Conservation (phyloP, 257 asterid genomes). For the Rubia yunnanensis region DNA sequence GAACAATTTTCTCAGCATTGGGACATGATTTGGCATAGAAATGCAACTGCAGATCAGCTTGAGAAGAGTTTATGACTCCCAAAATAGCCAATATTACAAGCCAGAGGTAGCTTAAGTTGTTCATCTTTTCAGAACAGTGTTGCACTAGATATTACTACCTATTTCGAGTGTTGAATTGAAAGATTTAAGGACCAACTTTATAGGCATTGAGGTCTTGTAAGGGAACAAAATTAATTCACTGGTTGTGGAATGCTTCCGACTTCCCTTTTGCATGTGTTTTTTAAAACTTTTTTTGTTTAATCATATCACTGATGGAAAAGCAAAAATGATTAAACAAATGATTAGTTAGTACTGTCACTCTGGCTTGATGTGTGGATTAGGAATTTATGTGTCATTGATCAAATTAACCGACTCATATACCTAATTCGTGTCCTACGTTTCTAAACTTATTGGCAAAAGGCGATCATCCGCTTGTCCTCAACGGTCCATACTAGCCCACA, state of each 20-base stretch:
- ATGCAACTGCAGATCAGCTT: conserved; percentile 38
- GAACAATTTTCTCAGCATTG: conserved; percentile 49
- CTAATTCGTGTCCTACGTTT: neutral
- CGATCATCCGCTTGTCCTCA: too few relatives aligned
- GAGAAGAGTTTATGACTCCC: conserved; percentile 16
- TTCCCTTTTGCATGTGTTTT: neutral
- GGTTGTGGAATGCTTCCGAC: neutral
- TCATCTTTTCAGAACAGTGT: conserved; percentile 16
- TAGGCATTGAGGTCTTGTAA: neutral
- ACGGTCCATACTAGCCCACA: too few relatives aligned
- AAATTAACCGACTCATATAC: neutral
- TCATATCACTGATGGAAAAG: neutral
- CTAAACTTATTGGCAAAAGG: neutral
- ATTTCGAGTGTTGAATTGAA: neutral
- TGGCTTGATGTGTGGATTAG: neutral
- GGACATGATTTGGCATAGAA: conserved; percentile 53
- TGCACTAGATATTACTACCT: neutral
- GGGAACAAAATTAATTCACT: neutral
- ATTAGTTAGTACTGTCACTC: neutral
- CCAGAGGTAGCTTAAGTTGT: neutral
- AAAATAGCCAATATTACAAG: conserved; percentile 12
- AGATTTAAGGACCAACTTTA: neutral
- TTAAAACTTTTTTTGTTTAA: neutral
- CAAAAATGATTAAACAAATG: neutral
- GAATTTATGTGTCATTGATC: conserved; percentile 3